Conservation (phyloP, 73 alveolate species). For the Effrenium voratum region DNA sequence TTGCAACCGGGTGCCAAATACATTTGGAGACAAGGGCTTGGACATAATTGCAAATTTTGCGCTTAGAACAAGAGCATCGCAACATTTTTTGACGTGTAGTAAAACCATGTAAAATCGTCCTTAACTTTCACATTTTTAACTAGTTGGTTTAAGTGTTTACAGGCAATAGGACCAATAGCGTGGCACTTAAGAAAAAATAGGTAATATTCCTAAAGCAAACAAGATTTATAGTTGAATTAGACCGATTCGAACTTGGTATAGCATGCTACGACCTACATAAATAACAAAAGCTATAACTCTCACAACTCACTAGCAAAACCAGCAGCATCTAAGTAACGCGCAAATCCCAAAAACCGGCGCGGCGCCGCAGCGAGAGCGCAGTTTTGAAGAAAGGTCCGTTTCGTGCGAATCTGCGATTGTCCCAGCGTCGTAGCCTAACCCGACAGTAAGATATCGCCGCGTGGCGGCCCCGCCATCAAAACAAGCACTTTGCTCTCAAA, state of each 20-base stretch:
- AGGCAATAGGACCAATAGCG: not conserved
- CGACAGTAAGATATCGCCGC: too few relatives aligned
- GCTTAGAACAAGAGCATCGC: too few relatives aligned
- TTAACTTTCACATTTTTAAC: not conserved
- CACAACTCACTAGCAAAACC: constrained; percentile 5
- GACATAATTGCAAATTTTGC: not conserved
- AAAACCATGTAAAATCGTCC: not conserved
- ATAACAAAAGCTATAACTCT: not conserved
- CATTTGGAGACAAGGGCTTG: not conserved
- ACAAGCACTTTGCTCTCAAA: too few relatives aligned
- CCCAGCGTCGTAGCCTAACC: too few relatives aligned
- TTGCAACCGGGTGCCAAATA: too few relatives aligned
- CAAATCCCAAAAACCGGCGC: too few relatives aligned
- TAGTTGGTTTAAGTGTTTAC: too few relatives aligned
- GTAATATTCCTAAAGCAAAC: not conserved
- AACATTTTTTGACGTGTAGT: too few relatives aligned
- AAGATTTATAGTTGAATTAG: not conserved
- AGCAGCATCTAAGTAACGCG: constrained; percentile 25
- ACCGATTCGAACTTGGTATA: not conserved
- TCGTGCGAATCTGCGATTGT: too few relatives aligned
- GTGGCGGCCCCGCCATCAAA: too few relatives aligned
- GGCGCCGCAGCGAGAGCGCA: too few relatives aligned
- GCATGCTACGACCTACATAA: not conserved
- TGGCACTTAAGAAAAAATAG: not conserved
- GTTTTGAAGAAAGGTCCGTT: too few relatives aligned